These are phyloP conservation scores for Acidomyces sp. DNA, from an alignment of 495 filamentous ascomycete species.

Conservation along the genomic window DNA sequence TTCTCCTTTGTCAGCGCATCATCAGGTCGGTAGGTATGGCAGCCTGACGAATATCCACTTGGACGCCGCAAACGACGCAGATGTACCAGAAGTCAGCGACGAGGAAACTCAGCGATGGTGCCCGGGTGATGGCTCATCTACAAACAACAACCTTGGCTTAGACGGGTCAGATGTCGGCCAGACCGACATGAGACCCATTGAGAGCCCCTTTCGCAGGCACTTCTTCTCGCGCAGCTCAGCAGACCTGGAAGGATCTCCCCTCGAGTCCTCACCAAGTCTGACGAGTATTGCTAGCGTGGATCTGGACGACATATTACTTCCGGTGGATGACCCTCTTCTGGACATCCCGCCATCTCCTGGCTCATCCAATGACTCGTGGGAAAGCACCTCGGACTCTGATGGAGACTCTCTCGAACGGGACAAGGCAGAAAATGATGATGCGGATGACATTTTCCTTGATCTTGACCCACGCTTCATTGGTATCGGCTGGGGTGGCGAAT, in stretches of 20 bases:
- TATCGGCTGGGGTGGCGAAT: conserved; percentile 59
- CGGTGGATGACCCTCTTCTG: conserved; percentile 31
- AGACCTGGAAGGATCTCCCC: background rate
- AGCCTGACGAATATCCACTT: background rate
- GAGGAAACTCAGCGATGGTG: background rate
- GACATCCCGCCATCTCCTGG: conserved; percentile 20
- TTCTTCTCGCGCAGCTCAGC: conserved; percentile 1
- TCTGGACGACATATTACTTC: conserved; percentile 29
- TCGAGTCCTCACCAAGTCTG: conserved; percentile 15
- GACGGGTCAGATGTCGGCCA: conserved; percentile 1
- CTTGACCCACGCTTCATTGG: conserved; percentile 46
- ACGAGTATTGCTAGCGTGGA: conserved; percentile 22
- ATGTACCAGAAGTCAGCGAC: conserved; percentile 3
- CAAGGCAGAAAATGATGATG: conserved; percentile 34
- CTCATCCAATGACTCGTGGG: conserved; percentile 22
- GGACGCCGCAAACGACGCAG: background rate
- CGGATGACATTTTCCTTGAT: conserved; percentile 34
- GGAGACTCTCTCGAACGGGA: conserved; percentile 11
- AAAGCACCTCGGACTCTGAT: conserved; percentile 21
- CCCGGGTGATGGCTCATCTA: background rate
- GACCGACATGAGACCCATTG: conserved; percentile 3
- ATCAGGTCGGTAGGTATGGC: conserved; percentile 18
- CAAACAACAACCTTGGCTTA: background rate
- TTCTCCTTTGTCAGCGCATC: conserved; percentile 16
- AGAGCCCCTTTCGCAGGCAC: conserved; percentile 15